Percentiles rank a stretch among this genome's conserved stretches.
phyloP scores from a whole-genome alignment of 2,329 filamentous ascomycete species.

The Penicillium psychrosexuale region DNA sequence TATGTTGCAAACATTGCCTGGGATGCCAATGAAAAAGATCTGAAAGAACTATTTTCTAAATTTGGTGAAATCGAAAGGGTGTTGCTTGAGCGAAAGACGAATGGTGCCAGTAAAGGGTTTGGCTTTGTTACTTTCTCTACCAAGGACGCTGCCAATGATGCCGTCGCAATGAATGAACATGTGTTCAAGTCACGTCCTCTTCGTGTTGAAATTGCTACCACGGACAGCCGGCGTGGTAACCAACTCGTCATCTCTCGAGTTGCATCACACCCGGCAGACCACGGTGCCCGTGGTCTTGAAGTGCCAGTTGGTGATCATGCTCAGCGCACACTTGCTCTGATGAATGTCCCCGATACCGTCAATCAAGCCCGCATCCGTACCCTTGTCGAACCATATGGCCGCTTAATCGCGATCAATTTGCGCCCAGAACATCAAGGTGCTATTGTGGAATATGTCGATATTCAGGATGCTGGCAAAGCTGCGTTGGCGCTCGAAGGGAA shows the following conservation, averaged over 20 bases:
- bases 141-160: constrained; percentile 64
- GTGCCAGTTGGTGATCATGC: constrained; percentile 46
- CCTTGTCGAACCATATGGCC: constrained; percentile 67
- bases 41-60: constrained; percentile 68
- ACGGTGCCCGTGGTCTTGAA: constrained; percentile 40
- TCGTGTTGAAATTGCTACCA: constrained; percentile 56
- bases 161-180: constrained; percentile 66
- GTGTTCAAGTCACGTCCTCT: constrained; percentile 67
- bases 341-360: constrained; percentile 87
- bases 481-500: constrained; percentile 46
- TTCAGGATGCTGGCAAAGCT: constrained; percentile 65
- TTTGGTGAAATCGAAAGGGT: constrained; percentile 73
- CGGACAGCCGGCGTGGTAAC: constrained; percentile 42
- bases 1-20: constrained; percentile 69
- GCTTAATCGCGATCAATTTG: constrained; percentile 71
- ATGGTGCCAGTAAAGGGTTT: constrained; percentile 69
- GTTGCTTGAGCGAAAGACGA: constrained; percentile 65
- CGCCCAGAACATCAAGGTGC: constrained; percentile 81
- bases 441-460: constrained; percentile 74
- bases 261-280: constrained; percentile 36
- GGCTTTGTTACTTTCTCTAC: constrained; percentile 75
- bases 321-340: constrained; percentile 72
- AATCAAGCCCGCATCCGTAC: constrained; percentile 79
- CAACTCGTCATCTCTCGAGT: constrained; percentile 47
- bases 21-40: constrained; percentile 62